Evolutionary conservation across 495 filamentous ascomycete species (phyloP).

Genomic region (Penicillium canariense): DNA sequence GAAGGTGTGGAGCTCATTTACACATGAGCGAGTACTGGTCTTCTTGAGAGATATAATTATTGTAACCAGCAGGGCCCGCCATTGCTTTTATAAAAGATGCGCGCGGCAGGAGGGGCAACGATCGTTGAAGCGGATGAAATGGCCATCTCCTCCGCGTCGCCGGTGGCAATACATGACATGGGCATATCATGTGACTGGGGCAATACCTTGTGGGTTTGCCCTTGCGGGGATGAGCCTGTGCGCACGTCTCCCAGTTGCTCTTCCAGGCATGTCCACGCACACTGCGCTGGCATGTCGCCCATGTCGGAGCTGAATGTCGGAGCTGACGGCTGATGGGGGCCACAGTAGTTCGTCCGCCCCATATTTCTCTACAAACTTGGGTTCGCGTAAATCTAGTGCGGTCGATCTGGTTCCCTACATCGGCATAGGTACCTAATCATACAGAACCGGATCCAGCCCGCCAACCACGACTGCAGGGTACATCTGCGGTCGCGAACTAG

Average conservation of each 20-base stretch:
- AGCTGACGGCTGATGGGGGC: background rate
- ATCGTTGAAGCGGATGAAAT: constrained; percentile 1
- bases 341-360: background rate
- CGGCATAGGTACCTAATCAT: background rate
- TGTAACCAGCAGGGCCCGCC: background rate
- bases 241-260: background rate
- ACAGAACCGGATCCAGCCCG: background rate
- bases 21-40: background rate
- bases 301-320: background rate
- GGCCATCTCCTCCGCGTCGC: background rate
- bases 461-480: background rate
- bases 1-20: background rate
- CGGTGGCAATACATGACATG: constrained; percentile 1
- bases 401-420: background rate
- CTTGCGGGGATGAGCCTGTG: background rate
- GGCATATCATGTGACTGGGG: constrained; percentile 3
- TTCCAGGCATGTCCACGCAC: constrained; percentile 4
- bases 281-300: background rate
- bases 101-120: background rate
- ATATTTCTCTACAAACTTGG: background rate
- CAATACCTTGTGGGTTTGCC: background rate
- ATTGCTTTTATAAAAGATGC: constrained; percentile 9
- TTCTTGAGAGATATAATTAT: background rate
- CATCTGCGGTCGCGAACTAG: background rate
- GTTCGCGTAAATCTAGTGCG: background rate